Conservation (phyloP, 495 filamentous ascomycete species). For the Aspergillus baeticus region DNA sequence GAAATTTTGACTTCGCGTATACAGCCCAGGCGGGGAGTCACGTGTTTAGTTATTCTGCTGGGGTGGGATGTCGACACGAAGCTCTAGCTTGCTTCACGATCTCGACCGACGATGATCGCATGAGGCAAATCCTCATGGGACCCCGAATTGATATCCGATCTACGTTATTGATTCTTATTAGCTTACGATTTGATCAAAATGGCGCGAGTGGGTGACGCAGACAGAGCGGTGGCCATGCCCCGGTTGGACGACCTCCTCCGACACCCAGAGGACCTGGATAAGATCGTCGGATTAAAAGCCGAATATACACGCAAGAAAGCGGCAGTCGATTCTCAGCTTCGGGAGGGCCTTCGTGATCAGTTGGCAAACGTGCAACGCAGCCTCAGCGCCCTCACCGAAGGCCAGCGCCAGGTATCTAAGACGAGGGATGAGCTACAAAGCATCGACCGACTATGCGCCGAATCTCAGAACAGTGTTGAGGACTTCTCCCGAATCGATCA, state of each 20-base stretch:
- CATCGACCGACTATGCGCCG: constrained; percentile 95
- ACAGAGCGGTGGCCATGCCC: constrained; percentile 46
- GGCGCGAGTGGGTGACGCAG: constrained; percentile 36
- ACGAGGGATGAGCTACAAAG: constrained; percentile 98
- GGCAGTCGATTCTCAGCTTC: constrained; percentile 84
- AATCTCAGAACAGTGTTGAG: constrained; percentile 91
- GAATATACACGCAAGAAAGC: constrained; percentile 95
- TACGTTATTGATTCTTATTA: background rate
- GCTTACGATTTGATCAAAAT: constrained; percentile 22
- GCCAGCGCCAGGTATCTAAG: constrained; percentile 78
- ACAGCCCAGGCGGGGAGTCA: constrained; percentile 24
- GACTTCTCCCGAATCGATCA: constrained; percentile 97
- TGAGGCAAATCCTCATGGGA: background rate
- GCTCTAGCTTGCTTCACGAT: background rate
- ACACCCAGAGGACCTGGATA: constrained; percentile 86
- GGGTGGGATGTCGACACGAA: background rate
- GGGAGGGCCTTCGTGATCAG: constrained; percentile 82
- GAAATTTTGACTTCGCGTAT: constrained; percentile 22
- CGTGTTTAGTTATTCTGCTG: constrained; percentile 23
- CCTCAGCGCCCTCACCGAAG: constrained; percentile 81
- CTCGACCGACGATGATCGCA: background rate
- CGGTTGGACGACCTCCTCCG: constrained; percentile 55
- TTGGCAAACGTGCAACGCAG: constrained; percentile 88
- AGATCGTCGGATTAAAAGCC: constrained; percentile 82
- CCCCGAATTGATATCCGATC: background rate